Evolutionary conservation across 768 basidiomycete genomes (phyloP), one percentile per base, ranked within the genome.

Genomic region (Leccinum uliginosum): DNA sequence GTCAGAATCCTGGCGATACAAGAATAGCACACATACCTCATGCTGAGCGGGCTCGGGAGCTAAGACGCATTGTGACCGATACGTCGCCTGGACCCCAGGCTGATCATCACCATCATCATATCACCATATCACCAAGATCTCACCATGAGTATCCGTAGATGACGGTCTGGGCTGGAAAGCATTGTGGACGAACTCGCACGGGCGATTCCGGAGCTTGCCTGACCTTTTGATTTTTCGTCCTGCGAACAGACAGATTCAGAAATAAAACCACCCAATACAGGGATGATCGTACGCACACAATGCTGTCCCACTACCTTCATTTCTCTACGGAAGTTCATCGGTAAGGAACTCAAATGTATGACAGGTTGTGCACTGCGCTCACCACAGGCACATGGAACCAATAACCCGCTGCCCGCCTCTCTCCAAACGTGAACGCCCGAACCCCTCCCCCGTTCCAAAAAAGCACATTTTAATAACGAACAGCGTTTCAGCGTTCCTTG

Each of bases 111-210:
- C 10, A 29, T 14, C 43, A 30, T n/a, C 9, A 7, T 3, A 24
- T 14, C 6, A 24, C 30, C 5, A 30, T 30, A 12, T 12, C 30
- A 30, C 30, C 30, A 30, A 11, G 30, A 30, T 50, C 51, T 47
- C 46, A 54, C 53, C 64, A 23, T 51, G 29, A 45, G 47, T 58
- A 43, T 19, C 19, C 4, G 40, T 19, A 40, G n/a, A 12, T 38
- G n/a, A 38, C 8, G 17, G 7, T 40, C 38, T 19, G 40, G 40
- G 11, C 11, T 43, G 40, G 5, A 19, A 43, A 43, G n/a, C 10
- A 19, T 19, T 11, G 5, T 19, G 40, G 40, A 19, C n/a, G n/a
- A 19, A 11, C 11, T 19, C 10, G 40, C 5, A 43, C 19, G 40
- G 40, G 19, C 10, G 19, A 43, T 19, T 19, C 2, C 40, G 6